These are phyloP conservation scores for Ceratocystis cubensis DNA, from an alignment of 2,329 filamentous ascomycete species.

Conservation along the genomic window DNA sequence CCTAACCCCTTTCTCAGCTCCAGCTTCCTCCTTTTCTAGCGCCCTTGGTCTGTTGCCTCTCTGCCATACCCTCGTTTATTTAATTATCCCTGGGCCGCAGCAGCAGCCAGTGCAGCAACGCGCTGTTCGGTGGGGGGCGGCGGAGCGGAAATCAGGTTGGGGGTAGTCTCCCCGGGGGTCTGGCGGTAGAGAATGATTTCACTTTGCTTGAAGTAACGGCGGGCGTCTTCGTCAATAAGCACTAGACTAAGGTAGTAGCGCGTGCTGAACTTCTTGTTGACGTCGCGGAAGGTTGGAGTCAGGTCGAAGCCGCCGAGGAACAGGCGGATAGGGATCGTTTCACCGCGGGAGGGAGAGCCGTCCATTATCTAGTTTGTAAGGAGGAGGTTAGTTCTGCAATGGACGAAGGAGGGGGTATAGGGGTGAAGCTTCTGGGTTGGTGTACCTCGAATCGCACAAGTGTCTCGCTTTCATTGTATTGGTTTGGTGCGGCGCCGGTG, in stretches of 20 bases:
- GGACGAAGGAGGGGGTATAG: neutral
- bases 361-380: slow-evolving; percentile 69
- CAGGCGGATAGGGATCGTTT: slow-evolving; percentile 88
- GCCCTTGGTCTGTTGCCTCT: slow-evolving; percentile 22
- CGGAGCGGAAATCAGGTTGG: slow-evolving; percentile 23
- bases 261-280: slow-evolving; percentile 99
- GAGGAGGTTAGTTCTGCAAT: neutral
- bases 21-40: neutral
- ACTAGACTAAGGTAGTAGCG: slow-evolving; percentile 95
- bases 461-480: slow-evolving; percentile 99
- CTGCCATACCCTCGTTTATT: neutral
- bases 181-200: slow-evolving; percentile 96
- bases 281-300: slow-evolving; percentile 95
- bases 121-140: slow-evolving; percentile 35
- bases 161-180: slow-evolving; percentile 37
- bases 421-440: slow-evolving; percentile 8
- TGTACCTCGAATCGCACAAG: slow-evolving; percentile 83
- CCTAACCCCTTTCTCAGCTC: neutral
- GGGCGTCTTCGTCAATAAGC: slow-evolving; percentile 90
- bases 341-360: slow-evolving; percentile 88
- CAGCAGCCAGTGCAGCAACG: slow-evolving; percentile 31
- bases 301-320: slow-evolving; percentile 97
- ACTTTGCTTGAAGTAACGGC: slow-evolving; percentile 97
- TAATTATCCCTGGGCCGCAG: slow-evolving; percentile 19
- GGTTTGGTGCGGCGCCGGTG: slow-evolving; percentile 89